These are phyloP conservation scores for Punctularia strigosozonata DNA, from an alignment of 768 basidiomycete genomes.

Conservation along the genomic window DNA sequence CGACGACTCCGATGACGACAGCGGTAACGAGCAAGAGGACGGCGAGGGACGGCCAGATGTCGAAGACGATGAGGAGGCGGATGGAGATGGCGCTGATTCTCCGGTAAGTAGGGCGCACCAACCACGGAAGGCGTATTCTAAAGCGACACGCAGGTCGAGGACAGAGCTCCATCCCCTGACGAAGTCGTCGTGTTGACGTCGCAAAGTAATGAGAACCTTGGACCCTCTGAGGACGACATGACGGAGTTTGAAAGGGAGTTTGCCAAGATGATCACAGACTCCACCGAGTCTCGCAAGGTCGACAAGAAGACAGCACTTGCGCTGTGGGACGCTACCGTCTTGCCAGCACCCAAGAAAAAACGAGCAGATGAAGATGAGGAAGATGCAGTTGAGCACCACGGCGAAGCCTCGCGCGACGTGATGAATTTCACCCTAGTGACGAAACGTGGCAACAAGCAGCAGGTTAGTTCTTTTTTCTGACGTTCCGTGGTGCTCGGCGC, in stretches of 20 bases:
- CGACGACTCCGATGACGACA: conserved; percentile 50
- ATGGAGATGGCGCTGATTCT: conserved; percentile 38
- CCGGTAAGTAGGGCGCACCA: conserved; percentile 30
- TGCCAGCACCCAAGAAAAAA: conserved; percentile 50
- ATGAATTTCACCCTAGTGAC: conserved; percentile 94
- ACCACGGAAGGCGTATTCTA: neutral
- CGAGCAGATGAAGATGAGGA: conserved; percentile 48
- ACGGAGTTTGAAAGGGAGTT: conserved; percentile 93
- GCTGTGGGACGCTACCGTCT: conserved; percentile 81
- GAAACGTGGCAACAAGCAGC: conserved; percentile 88
- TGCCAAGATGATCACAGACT: conserved; percentile 89
- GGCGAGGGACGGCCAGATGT: conserved; percentile 30
- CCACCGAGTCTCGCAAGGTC: conserved; percentile 70
- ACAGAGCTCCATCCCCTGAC: conserved; percentile 78
- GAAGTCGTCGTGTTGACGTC: conserved; percentile 62
- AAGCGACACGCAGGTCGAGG: conserved; percentile 32
- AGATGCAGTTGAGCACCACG: conserved; percentile 25
- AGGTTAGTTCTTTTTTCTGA: conserved; percentile 33
- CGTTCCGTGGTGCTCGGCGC: conserved; percentile 2
- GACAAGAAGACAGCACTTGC: conserved; percentile 82
- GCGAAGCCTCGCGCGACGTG: conserved; percentile 24
- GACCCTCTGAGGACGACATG: conserved; percentile 81
- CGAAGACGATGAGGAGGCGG: conserved; percentile 61
- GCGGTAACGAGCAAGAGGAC: conserved; percentile 33
- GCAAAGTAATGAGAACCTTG: conserved; percentile 52